Percentiles rank a stretch among this genome's conserved stretches.
phyloP scores from a whole-genome alignment of 1,139 yeast species.

The Blastobotrys illinoisensis region DNA sequence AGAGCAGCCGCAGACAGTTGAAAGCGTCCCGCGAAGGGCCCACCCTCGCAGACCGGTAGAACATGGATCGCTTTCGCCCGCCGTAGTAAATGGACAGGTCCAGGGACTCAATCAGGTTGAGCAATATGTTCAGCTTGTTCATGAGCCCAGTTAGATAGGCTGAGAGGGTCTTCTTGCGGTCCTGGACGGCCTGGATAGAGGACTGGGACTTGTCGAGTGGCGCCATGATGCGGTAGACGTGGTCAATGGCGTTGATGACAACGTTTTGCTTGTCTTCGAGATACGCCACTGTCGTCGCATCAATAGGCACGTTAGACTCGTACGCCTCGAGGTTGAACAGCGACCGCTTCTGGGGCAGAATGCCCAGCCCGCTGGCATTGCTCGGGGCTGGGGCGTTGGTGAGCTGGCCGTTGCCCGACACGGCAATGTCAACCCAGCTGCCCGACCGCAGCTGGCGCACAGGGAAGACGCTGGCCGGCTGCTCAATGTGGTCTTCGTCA shows the following conservation, averaged over 20 bases:
- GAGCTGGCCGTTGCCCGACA: slow-evolving; percentile 18
- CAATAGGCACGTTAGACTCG: slow-evolving; percentile 10
- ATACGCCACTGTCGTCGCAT: slow-evolving; percentile 4
- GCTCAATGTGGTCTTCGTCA: slow-evolving; percentile 15
- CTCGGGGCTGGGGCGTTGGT: slow-evolving; percentile 2
- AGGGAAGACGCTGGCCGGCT: slow-evolving; percentile 17
- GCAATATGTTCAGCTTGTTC: slow-evolving; percentile 18
- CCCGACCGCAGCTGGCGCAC: slow-evolving; percentile 25
- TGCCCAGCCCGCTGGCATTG: slow-evolving; percentile 7
- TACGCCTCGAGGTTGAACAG: slow-evolving; percentile 11
- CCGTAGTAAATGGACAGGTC: slow-evolving; percentile 28
- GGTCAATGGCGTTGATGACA: slow-evolving; percentile 1
- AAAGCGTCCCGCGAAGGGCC: slow-evolving; percentile 25
- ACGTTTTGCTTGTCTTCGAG: slow-evolving; percentile 7
- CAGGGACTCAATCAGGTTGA: slow-evolving; percentile 26
- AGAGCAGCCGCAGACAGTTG: slow-evolving; percentile 56
- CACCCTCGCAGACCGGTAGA: slow-evolving; percentile 7
- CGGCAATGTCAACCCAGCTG: slow-evolving; percentile 20
- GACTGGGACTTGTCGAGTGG: background rate
- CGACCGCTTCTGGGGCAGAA: slow-evolving; percentile 6
- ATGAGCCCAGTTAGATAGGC: slow-evolving; percentile 19
- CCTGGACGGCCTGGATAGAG: slow-evolving; percentile 17
- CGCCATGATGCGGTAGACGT: slow-evolving; percentile 3
- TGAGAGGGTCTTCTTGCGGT: slow-evolving; percentile 18
- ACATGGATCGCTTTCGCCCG: slow-evolving; percentile 14